Evolutionary conservation across 2,329 filamentous ascomycete genomes (phyloP).

Genomic region (Pseudogymnoascus sp.): DNA sequence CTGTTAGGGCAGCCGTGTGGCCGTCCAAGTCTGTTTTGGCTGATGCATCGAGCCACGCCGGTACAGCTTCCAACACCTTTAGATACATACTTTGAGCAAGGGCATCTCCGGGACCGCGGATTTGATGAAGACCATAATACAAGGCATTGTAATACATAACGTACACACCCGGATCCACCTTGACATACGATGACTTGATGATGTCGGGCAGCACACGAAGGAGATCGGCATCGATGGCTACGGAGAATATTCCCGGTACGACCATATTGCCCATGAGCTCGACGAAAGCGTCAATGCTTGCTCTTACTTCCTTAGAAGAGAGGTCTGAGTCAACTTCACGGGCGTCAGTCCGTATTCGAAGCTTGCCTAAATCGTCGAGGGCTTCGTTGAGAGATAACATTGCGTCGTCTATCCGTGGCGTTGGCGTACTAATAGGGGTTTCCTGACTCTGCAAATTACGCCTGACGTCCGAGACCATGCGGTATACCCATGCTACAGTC

Average conservation of each 20-base stretch:
- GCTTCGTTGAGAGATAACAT: background rate
- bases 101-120: background rate
- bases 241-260: background rate
- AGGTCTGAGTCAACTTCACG: background rate
- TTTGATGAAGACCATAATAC: background rate
- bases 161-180: background rate
- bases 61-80: background rate
- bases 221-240: background rate
- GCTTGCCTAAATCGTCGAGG: constrained; percentile 3
- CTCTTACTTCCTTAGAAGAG: background rate
- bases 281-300: background rate
- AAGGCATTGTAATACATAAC: constrained; percentile 9
- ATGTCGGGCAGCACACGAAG: background rate
- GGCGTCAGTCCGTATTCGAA: background rate
- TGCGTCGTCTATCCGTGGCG: constrained; percentile 1
- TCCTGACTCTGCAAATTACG: constrained; percentile 5
- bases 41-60: background rate
- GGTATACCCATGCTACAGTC: background rate
- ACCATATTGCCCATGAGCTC: background rate
- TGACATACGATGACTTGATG: background rate
- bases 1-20: background rate
- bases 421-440: background rate
- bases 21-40: background rate
- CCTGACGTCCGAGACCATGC: constrained; percentile 4
- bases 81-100: background rate